These are phyloP conservation scores for Phialophora expanda DNA, from an alignment of 2,329 filamentous ascomycete genomes.

Conservation along the genomic window DNA sequence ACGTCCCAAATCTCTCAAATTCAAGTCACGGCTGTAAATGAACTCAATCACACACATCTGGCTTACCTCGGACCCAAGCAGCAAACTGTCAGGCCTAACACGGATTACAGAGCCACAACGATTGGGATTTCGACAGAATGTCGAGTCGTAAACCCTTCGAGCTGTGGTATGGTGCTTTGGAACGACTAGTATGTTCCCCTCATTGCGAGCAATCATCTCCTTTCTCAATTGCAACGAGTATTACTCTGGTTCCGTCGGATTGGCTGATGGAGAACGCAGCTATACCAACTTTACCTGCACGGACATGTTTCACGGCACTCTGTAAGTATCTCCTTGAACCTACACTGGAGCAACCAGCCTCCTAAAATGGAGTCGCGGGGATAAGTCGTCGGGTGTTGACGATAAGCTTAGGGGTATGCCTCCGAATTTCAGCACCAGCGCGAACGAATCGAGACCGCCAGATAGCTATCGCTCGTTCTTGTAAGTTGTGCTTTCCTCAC, in stretches of 20 bases:
- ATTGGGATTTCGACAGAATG: constrained; percentile 30
- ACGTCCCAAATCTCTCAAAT: constrained; percentile 21
- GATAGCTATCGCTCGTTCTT: constrained; percentile 30
- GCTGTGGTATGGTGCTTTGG: constrained; percentile 26
- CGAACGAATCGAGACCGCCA: constrained; percentile 5
- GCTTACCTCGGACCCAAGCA: constrained; percentile 24
- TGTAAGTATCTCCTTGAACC: constrained; percentile 16
- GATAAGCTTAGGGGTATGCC: not conserved
- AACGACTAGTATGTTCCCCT: constrained; percentile 12
- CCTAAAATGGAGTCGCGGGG: not conserved
- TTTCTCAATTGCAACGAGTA: not conserved
- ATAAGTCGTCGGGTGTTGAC: not conserved
- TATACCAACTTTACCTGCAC: constrained; percentile 31
- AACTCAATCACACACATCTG: not conserved
- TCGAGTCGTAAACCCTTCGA: constrained; percentile 16
- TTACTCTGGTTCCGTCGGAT: not conserved
- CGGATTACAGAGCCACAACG: constrained; percentile 29
- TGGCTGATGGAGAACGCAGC: not conserved
- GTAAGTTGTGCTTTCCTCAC: not conserved
- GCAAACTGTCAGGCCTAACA: constrained; percentile 1
- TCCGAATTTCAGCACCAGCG: constrained; percentile 5
- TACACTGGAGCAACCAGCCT: not conserved
- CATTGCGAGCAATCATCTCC: not conserved
- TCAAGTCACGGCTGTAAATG: constrained; percentile 7
- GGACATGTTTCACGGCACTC: constrained; percentile 28